A percentile compares a stretch with the other conserved stretches of the same genome.
phyloP scores from a whole-genome alignment of 306 rosid genomes.

The Glycine soja region DNA sequence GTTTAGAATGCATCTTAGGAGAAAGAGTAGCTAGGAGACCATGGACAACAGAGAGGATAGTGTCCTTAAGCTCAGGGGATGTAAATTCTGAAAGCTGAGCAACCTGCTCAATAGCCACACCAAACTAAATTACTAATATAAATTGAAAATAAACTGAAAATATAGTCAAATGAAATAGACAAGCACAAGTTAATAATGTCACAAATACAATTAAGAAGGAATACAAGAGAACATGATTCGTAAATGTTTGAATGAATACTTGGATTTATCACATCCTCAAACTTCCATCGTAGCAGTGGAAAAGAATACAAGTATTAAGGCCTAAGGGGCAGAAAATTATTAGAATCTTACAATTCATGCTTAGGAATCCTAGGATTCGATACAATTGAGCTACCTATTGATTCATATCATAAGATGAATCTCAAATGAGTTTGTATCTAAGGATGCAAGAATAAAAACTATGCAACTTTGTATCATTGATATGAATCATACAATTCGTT shows the following conservation, averaged over 20 bases:
- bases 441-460: neutral
- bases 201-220: neutral
- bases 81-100: slow-evolving; percentile 92
- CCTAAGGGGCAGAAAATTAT: neutral
- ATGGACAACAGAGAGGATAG: slow-evolving; percentile 81
- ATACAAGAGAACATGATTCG: slow-evolving; percentile 8
- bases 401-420: neutral
- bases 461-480: neutral
- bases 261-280: neutral
- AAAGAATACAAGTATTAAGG: slow-evolving; percentile 4
- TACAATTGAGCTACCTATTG: neutral
- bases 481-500: neutral
- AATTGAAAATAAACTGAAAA: slow-evolving; percentile 19
- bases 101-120: slow-evolving; percentile 61
- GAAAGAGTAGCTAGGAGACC: slow-evolving; percentile 97
- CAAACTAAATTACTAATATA: slow-evolving; percentile 26
- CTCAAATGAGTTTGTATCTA: neutral
- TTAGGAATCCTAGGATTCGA: neutral
- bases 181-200: slow-evolving; percentile 20
- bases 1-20: slow-evolving; percentile 89
- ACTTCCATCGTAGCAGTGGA: slow-evolving; percentile 31
- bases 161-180: slow-evolving; percentile 19
- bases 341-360: neutral
- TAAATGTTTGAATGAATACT: slow-evolving; percentile 22
- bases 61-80: slow-evolving; percentile 80